Conservation (phyloP, 352 stramenopile genomes). For the Globisporangium takayamanum region DNA sequence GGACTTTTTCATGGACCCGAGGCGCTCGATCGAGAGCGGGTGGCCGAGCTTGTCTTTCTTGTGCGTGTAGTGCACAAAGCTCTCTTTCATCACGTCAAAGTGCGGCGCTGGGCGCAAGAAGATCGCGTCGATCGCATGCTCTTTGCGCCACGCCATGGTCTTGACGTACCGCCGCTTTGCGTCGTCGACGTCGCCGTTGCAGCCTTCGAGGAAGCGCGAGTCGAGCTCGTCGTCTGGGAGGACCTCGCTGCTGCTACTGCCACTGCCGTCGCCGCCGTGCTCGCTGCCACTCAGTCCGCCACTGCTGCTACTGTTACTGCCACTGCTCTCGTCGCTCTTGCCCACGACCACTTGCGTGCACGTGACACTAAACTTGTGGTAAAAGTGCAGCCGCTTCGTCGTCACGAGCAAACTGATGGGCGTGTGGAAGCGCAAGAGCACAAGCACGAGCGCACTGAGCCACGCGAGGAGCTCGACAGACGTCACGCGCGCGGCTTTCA, state of each 20-base stretch:
- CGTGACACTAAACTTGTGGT: conserved; percentile 27
- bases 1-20: conserved; percentile 53
- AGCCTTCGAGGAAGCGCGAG: conserved; percentile 56
- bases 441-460: conserved; percentile 41
- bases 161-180: conserved; percentile 53
- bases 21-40: conserved; percentile 47
- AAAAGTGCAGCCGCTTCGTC: conserved; percentile 37
- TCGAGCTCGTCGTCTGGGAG: conserved; percentile 35
- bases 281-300: too few species aligned
- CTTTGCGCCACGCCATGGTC: conserved; percentile 61
- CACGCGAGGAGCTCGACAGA: conserved; percentile 46
- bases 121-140: conserved; percentile 65
- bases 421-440: conserved; percentile 49
- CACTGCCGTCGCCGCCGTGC: too few species aligned
- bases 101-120: conserved; percentile 45
- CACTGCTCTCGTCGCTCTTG: conserved; percentile 26
- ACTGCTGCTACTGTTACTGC: not conserved
- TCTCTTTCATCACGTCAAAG: conserved; percentile 60
- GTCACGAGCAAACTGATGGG: conserved; percentile 43
- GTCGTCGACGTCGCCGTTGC: conserved; percentile 61
- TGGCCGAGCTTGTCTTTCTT: conserved; percentile 61
- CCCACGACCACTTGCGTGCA: conserved; percentile 36
- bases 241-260: conserved; percentile 12
- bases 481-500: conserved; percentile 34
- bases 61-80: conserved; percentile 53